Conservation (phyloP, 2,329 filamentous ascomycete genomes). For the Westerdykella sp. region DNA sequence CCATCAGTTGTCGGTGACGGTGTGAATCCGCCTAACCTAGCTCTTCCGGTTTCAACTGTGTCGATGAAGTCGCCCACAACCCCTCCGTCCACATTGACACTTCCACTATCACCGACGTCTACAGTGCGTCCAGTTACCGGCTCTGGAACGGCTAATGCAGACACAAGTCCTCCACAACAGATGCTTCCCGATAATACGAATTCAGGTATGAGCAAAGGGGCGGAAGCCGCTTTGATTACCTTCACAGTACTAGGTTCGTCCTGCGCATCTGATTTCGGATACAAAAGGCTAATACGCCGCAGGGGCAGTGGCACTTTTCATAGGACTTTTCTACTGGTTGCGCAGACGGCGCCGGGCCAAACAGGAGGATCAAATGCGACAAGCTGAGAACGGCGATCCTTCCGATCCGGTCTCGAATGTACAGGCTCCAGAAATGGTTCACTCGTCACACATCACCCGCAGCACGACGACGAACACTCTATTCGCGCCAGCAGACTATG, state of each 20-base stretch:
- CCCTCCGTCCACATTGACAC: too few relatives aligned
- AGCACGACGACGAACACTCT: slow-evolving; percentile 17
- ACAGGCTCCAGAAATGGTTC: slow-evolving; percentile 17
- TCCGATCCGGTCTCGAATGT: slow-evolving; percentile 23
- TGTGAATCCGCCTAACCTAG: too few relatives aligned
- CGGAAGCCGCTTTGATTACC: slow-evolving; percentile 28
- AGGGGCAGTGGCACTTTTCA: slow-evolving; percentile 25
- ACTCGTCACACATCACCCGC: slow-evolving; percentile 12
- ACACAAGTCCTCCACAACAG: slow-evolving; percentile 3
- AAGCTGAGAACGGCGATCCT: slow-evolving; percentile 15
- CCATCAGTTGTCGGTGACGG: too few relatives aligned
- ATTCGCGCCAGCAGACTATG: slow-evolving; percentile 21
- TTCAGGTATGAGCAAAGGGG: slow-evolving; percentile 19
- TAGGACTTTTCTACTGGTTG: slow-evolving; percentile 17
- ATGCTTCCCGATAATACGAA: not conserved
- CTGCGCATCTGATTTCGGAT: not conserved
- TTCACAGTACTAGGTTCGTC: slow-evolving; percentile 25
- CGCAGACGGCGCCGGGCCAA: slow-evolving; percentile 18
- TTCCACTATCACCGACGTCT: not conserved
- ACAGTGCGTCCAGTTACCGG: not conserved
- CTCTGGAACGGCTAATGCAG: not conserved
- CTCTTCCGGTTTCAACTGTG: too few relatives aligned
- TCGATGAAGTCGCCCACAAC: too few relatives aligned
- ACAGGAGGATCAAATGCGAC: slow-evolving; percentile 11
- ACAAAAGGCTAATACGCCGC: not conserved